Evolutionary conservation across 139 green algal genomes (phyloP).

Genomic region (Chlamydomonas eustigma): DNA sequence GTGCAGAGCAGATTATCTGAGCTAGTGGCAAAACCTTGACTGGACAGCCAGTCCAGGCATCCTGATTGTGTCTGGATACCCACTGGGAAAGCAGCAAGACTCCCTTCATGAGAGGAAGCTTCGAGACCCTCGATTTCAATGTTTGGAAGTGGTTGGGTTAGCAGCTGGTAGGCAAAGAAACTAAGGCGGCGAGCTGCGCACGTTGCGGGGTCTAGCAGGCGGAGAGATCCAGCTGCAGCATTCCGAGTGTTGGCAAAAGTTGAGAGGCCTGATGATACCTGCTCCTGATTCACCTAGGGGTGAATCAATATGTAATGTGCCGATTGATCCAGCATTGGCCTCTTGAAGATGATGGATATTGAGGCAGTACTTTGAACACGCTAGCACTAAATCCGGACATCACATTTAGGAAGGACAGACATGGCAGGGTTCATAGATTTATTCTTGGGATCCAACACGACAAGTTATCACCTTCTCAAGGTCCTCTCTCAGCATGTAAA

Average conservation of each 20-base stretch:
- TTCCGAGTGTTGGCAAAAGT: slow-evolving; percentile 52
- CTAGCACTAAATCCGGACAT: no score
- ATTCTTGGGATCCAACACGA: no score
- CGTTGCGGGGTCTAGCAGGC: slow-evolving; percentile 36
- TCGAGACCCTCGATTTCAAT: no score
- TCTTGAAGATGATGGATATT: no score
- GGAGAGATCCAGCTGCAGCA: slow-evolving; percentile 35
- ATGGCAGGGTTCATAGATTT: no score
- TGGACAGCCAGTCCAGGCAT: background rate
- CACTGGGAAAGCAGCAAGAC: no score
- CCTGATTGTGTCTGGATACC: background rate
- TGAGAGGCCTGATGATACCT: slow-evolving; percentile 3
- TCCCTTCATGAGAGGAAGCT: no score
- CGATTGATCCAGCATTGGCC: no score
- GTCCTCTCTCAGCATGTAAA: slow-evolving; percentile 40
- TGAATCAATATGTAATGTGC: no score
- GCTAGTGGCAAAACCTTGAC: slow-evolving; percentile 23
- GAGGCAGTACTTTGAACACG: no score
- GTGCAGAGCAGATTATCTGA: slow-evolving; percentile 18
- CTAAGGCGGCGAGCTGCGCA: slow-evolving; percentile 32
- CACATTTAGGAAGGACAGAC: no score
- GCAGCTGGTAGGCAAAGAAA: slow-evolving; percentile 45
- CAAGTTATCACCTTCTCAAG: slow-evolving; percentile 40
- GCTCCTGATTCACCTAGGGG: slow-evolving; percentile 31
- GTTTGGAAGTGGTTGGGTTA: no score